Evolutionary conservation across 345 rosid genomes (phyloP), one percentile per base, ranked within the genome.

Genomic region (Hevea brasiliensis): DNA sequence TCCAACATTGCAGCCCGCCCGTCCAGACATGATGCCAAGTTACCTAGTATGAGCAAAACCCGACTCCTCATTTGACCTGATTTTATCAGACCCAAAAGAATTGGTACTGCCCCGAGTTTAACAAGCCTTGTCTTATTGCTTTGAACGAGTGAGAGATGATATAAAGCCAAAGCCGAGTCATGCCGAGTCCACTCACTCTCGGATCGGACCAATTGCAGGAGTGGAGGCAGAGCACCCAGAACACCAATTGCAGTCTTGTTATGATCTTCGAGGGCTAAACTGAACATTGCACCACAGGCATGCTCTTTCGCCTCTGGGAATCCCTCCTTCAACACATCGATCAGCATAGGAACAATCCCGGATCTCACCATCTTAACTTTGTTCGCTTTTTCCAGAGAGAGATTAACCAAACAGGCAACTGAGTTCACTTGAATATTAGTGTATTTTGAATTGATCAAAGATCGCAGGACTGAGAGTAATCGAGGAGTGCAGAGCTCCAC

Each of bases 161-260:
- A 94, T 51, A 94, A 59, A n/a, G 98, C 97, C 41, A 84, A 64
- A 6, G 92, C 90, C 55, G 98, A 87, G 89, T 94, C 98, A 18
- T 82, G 79, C 64, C 88, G 92, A 78, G 92, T 79, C 77, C 87
- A 80, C 76, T 87, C 89, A 71, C 77, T 86, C 14, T 83, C 87
- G 0, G 87, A 85, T 70, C 89, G 80, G 9, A 94, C 76, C 77
- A 85, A 75, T 60, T 86, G 88, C 32, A 94, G 67, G 10, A 94
- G 83, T 17, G 99, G 97, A 44, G 85, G 89, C 72, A 94, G 62
- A 6, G 89, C 99, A 17, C 99, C 99, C 56, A 94, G 71, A 0
- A 88, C 98, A 1, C 98, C 99, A 15, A 94, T 88, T 29, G 94
- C 99, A 7, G 89, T 86, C 82, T 89, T 92, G 80, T 89, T 94